A percentile compares a stretch with the other conserved stretches of the same genome.
These are phyloP conservation scores for Solanum ossicruentum DNA, from an alignment of 257 asterid genomes.

Conservation along the genomic window DNA sequence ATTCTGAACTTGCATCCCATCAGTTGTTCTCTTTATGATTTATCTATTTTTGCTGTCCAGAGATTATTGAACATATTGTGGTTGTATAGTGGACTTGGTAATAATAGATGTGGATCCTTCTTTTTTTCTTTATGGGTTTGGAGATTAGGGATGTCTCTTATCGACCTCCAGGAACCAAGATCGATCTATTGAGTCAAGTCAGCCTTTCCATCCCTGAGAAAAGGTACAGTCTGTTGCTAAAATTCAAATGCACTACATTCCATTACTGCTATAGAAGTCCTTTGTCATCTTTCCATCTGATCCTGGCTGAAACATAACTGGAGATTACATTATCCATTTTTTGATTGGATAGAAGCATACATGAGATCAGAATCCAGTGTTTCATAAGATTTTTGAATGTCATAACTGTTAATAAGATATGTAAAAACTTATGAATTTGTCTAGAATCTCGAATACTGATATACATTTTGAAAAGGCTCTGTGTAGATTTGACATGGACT, in stretches of 20 bases:
- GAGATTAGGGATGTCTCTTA: conserved; percentile 62
- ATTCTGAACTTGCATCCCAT: neutral
- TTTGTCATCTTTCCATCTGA: neutral
- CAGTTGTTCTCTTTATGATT: neutral
- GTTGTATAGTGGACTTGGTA: neutral
- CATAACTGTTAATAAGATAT: neutral
- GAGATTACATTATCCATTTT: neutral
- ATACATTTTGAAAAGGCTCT: neutral
- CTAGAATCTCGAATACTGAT: neutral
- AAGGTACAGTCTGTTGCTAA: conserved; percentile 31
- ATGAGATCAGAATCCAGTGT: neutral
- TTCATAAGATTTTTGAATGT: neutral
- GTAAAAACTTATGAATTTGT: neutral
- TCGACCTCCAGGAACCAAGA: conserved; percentile 80
- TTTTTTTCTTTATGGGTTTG: neutral
- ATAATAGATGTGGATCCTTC: neutral
- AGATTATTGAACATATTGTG: neutral
- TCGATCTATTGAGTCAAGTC: conserved; percentile 52
- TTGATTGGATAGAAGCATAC: neutral
- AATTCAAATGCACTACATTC: neutral
- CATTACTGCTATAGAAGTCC: neutral
- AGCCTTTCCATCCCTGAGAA: conserved; percentile 66
- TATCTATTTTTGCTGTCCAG: neutral
- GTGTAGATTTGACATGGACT: neutral
- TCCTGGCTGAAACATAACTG: neutral